A percentile compares a stretch with the other conserved stretches of the same genome.
Evolutionary conservation across 768 basidiomycete genomes (phyloP).

Genomic region (Suillus variegatus): DNA sequence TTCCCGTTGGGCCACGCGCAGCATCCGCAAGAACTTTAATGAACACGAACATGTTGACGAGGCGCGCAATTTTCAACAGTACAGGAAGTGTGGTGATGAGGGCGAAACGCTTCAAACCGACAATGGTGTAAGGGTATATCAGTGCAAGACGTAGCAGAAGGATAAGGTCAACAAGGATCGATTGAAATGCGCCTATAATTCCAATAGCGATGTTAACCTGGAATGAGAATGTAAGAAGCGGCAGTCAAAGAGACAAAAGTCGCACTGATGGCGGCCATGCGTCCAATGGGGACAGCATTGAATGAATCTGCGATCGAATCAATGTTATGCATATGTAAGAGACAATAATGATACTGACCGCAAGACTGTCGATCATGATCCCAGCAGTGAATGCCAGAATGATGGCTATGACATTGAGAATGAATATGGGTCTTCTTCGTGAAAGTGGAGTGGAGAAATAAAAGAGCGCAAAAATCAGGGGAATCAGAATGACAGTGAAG

Average conservation of each 20-base stretch:
- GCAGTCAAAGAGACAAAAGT: not conserved
- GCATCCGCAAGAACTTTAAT: slow-evolving; percentile 3
- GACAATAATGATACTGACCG: slow-evolving; percentile 12
- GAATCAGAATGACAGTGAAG: not conserved
- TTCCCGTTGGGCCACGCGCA: slow-evolving; percentile 6
- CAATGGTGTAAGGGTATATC: slow-evolving; percentile 32
- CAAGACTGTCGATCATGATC: slow-evolving; percentile 2
- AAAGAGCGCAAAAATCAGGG: slow-evolving; percentile 19
- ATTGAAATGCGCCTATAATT: slow-evolving; percentile 24
- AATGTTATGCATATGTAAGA: not conserved
- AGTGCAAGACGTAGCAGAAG: slow-evolving; percentile 39
- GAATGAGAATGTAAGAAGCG: slow-evolving; percentile 13
- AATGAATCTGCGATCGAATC: not conserved
- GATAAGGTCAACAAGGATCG: slow-evolving; percentile 37
- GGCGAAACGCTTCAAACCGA: slow-evolving; percentile 15
- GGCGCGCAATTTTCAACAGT: slow-evolving; percentile 32
- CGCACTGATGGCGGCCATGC: not conserved
- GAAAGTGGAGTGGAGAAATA: slow-evolving; percentile 25
- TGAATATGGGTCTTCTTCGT: slow-evolving; percentile 24
- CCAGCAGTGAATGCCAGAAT: slow-evolving; percentile 14
- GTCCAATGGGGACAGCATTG: not conserved
- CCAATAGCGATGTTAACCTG: slow-evolving; percentile 19
- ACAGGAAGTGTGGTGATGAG: slow-evolving; percentile 30
- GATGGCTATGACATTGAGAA: slow-evolving; percentile 26
- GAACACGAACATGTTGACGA: slow-evolving; percentile 9